A percentile compares a stretch with the other conserved stretches of the same genome.
phyloP scores from a whole-genome alignment of 2,329 filamentous ascomycete species.

The Fusarium tupiense region DNA sequence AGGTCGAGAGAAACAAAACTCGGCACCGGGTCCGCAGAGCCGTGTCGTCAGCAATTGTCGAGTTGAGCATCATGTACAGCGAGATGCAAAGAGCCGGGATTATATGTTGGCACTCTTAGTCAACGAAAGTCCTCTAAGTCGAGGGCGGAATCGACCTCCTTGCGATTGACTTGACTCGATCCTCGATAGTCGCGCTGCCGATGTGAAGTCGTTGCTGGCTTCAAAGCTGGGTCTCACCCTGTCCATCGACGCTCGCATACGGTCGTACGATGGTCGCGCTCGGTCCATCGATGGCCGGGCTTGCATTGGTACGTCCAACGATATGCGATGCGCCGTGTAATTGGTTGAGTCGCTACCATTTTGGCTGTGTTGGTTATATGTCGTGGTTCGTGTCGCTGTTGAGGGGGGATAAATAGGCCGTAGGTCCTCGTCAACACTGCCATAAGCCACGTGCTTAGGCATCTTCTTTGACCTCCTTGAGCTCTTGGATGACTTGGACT shows the following conservation, averaged over 20 bases:
- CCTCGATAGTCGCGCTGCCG: slow-evolving; percentile 82
- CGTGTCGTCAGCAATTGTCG: slow-evolving; percentile 24
- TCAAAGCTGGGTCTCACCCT: slow-evolving; percentile 85
- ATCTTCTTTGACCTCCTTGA: slow-evolving; percentile 55
- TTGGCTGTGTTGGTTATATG: slow-evolving; percentile 81
- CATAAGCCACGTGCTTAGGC: slow-evolving; percentile 66
- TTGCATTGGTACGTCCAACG: slow-evolving; percentile 60
- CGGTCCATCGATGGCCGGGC: slow-evolving; percentile 71
- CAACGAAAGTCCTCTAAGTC: slow-evolving; percentile 56
- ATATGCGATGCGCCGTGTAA: slow-evolving; percentile 75
- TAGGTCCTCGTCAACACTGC: slow-evolving; percentile 83
- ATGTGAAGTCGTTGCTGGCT: slow-evolving; percentile 89
- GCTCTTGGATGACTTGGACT: slow-evolving; percentile 68
- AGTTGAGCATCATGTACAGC: slow-evolving; percentile 45
- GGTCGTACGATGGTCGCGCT: slow-evolving; percentile 85
- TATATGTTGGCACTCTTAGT: slow-evolving; percentile 54
- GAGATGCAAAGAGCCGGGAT: slow-evolving; percentile 26
- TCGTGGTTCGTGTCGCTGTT: slow-evolving; percentile 78
- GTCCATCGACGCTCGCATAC: slow-evolving; percentile 88
- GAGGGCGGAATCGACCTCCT: slow-evolving; percentile 47
- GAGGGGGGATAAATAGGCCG: slow-evolving; percentile 95
- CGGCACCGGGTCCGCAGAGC: slow-evolving; percentile 36
- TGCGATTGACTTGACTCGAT: slow-evolving; percentile 78
- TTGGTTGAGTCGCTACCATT: slow-evolving; percentile 96
- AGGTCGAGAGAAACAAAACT: slow-evolving; percentile 21